These are phyloP conservation scores for Coniella lustricola DNA, from an alignment of 2,329 filamentous ascomycete genomes.

Conservation along the genomic window DNA sequence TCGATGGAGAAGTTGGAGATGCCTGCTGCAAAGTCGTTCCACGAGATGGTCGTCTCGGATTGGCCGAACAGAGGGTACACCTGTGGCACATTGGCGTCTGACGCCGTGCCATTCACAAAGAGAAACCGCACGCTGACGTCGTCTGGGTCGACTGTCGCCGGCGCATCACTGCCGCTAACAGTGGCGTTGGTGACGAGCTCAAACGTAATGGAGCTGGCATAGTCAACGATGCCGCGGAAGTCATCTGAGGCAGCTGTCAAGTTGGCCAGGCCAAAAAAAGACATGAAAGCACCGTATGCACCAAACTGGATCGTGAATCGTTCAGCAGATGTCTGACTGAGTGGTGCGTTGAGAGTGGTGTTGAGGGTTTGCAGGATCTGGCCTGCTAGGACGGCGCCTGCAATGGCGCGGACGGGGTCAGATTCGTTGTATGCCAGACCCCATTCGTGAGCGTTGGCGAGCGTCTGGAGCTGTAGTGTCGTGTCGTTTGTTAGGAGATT, in stretches of 20 bases:
- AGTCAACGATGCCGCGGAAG: slow-evolving; percentile 76
- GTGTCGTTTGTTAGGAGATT: slow-evolving; percentile 53
- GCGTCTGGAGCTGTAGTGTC: slow-evolving; percentile 57
- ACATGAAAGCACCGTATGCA: slow-evolving; percentile 54
- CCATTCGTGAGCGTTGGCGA: slow-evolving; percentile 76
- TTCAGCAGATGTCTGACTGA: slow-evolving; percentile 28
- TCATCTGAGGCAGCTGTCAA: slow-evolving; percentile 44
- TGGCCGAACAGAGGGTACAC: slow-evolving; percentile 56
- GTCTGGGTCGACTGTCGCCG: slow-evolving; percentile 25
- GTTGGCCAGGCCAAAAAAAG: slow-evolving; percentile 54
- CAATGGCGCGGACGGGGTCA: slow-evolving; percentile 55
- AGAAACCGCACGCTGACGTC: slow-evolving; percentile 55
- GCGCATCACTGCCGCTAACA: slow-evolving; percentile 27
- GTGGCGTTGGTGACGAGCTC: slow-evolving; percentile 58
- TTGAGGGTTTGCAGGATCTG: slow-evolving; percentile 48
- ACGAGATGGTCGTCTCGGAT: slow-evolving; percentile 49
- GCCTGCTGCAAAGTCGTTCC: slow-evolving; percentile 57
- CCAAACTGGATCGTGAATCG: slow-evolving; percentile 51
- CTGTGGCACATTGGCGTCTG: slow-evolving; percentile 40
- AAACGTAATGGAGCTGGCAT: slow-evolving; percentile 74
- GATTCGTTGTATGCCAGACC: slow-evolving; percentile 74
- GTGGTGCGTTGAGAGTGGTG: slow-evolving; percentile 34
- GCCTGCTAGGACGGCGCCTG: slow-evolving; percentile 49
- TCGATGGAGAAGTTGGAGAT: slow-evolving; percentile 62
- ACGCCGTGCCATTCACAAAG: slow-evolving; percentile 52